Conservation (phyloP, 805 yeast species). For the Saccharomyces cerevisiae region DNA sequence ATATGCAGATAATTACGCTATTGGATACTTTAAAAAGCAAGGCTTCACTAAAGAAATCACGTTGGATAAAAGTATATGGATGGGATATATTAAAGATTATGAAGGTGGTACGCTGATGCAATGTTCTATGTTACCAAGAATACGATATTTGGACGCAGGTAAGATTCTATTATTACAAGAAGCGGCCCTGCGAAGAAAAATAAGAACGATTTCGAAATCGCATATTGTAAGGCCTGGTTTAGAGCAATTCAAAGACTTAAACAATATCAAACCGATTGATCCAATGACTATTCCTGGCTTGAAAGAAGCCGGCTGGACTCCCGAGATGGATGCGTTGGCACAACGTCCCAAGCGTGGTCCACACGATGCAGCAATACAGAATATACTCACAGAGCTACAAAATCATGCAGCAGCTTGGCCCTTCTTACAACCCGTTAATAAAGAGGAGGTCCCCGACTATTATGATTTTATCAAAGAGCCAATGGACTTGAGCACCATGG, state of each 20-base stretch:
- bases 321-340: conserved; percentile 95
- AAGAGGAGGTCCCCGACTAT: conserved; percentile 91
- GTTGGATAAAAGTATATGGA: conserved; percentile 80
- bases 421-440: conserved; percentile 83
- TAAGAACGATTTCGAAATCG: conserved; percentile 67
- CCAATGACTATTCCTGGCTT: conserved; percentile 86
- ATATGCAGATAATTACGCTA: conserved; percentile 97
- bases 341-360: conserved; percentile 92
- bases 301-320: conserved; percentile 93
- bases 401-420: conserved; percentile 99
- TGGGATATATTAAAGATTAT: conserved; percentile 97
- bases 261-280: conserved; percentile 48
- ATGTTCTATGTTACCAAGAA: conserved; percentile 83
- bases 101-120: conserved; percentile 99
- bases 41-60: conserved; percentile 95
- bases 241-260: conserved; percentile 49
- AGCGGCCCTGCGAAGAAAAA: conserved; percentile 83
- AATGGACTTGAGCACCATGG: conserved; percentile 96
- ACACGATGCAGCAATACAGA: conserved; percentile 89
- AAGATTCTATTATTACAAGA: conserved; percentile 81
- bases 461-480: conserved; percentile 96
- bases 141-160: conserved; percentile 81
- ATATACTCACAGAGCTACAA: conserved; percentile 76
- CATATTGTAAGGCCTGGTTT: conserved; percentile 79
- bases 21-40: conserved; percentile 96